phyloP scores from a whole-genome alignment of 202 grass and related monocot species.

The Sporobolus alterniflorus region DNA sequence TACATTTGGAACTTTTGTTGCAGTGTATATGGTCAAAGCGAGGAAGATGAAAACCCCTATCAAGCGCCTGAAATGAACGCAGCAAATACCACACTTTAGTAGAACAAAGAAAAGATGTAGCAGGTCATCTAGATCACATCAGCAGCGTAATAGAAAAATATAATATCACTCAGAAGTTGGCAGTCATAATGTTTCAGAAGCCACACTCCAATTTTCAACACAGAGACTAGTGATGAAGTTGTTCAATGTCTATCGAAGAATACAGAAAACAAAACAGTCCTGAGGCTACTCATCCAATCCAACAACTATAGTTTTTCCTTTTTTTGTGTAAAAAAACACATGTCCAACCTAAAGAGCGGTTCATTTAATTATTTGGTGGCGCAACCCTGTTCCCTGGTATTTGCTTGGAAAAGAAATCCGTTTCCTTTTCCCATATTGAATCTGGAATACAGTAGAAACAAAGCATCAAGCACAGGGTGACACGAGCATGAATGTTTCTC shows the following conservation, averaged over 20 bases:
- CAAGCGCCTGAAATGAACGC: constrained; percentile 71
- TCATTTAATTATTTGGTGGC: constrained; percentile 26
- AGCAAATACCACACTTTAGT: constrained; percentile 15
- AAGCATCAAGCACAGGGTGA: not conserved
- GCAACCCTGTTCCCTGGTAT: not conserved
- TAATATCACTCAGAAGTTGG: not conserved
- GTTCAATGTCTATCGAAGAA: not conserved
- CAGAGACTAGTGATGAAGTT: not conserved
- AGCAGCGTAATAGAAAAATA: not conserved
- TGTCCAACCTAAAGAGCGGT: not conserved
- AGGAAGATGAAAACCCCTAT: constrained; percentile 99
- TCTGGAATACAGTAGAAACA: not conserved
- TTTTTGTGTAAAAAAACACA: not conserved
- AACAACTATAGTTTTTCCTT: constrained; percentile 4
- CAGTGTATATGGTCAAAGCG: constrained; percentile 87
- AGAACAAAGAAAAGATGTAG: not conserved
- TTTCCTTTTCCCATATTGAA: not conserved
- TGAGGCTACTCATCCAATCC: not conserved
- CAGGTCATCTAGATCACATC: not conserved
- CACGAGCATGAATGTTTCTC: not conserved
- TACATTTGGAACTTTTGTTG: constrained; percentile 72
- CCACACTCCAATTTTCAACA: not conserved
- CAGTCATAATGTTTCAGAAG: not conserved
- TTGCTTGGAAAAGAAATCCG: not conserved
- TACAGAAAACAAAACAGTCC: not conserved